phyloP scores from a whole-genome alignment of 345 rosid genomes.

The Rhizophora mangle region DNA sequence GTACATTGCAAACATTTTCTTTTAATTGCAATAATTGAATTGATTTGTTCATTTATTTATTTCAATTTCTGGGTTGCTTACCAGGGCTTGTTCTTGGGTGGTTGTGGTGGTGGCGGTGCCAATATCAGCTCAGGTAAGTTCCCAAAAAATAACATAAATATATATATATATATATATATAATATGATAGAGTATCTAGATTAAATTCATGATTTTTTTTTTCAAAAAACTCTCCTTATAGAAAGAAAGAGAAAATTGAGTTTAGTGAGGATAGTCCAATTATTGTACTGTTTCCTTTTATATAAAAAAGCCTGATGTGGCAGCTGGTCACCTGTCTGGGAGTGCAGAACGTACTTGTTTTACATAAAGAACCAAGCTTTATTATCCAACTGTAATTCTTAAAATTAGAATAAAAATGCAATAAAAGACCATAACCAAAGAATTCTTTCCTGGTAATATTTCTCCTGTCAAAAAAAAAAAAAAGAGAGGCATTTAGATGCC shows the following conservation, averaged over 20 bases:
- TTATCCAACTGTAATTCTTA: neutral
- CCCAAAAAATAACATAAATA: neutral
- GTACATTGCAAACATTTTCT: neutral
- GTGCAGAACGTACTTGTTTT: neutral
- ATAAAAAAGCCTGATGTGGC: neutral
- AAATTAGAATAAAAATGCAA: neutral
- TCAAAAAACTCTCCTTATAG: too few species aligned
- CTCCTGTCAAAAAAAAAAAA: neutral
- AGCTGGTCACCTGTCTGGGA: neutral
- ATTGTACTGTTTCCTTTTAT: neutral
- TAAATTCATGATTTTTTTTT: neutral
- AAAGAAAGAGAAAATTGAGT: neutral
- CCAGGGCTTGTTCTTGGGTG: conserved; percentile 86
- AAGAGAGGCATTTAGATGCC: neutral
- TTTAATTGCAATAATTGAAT: neutral
- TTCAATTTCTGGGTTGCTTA: conserved; percentile 2
- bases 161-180: too few species aligned
- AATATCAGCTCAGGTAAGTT: conserved; percentile 77
- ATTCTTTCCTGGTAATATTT: neutral
- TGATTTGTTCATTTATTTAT: neutral
- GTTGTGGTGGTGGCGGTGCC: conserved; percentile 47
- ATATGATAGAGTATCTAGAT: too few species aligned
- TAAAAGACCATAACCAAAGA: conserved; percentile 7
- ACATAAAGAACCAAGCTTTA: neutral
- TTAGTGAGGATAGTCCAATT: neutral